Evolutionary conservation across 169 alveolate species (phyloP), one percentile per base, ranked within the genome.

Genomic region (Plasmodium billcollinsi): DNA sequence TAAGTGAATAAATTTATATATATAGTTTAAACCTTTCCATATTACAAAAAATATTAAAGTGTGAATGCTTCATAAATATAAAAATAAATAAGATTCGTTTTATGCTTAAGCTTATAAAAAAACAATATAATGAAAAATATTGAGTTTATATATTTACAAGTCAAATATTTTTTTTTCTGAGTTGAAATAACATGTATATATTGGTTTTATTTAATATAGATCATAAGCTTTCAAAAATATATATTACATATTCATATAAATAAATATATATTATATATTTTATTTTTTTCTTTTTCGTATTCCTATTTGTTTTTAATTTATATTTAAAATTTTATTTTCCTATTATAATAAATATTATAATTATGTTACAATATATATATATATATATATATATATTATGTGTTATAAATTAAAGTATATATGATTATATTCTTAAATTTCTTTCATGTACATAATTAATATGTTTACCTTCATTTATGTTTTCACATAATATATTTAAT

Each of bases 241-340:
- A 39, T 39, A 39, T 39, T 39, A 39, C 47, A 39, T 39, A 39
- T 39, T 5, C 9, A 39, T 4, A 39, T 39, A 39, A 5, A 39
- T 39, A 39, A 39, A 39, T 39, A 5, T 39, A 56, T 56, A 6
- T 56, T 56, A 15, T 21, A 14, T 18, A 56, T 6, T 2, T 56
- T 56, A 18, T 56, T 56, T 56, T 56, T 56, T 56, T 56, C 8
- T 52, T 56, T 56, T 56, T 14, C 24, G 65, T 56, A 56, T 56
- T 56, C 65, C 24, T 18, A 56, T 12, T 56, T 56, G 65, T 56
- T 56, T 56, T 56, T n/a, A 56, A 52, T 52, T 52, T 56, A 18
- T 56, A n/a, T 56, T 56, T 56, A 2, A 12, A 18, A 18, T 56
- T n/a, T 56, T 56, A 18, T 56, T 56, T 56, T 18, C 11, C 18